These are phyloP conservation scores for Pichia sp. DNA, from an alignment of 1,139 yeast species.

Conservation along the genomic window DNA sequence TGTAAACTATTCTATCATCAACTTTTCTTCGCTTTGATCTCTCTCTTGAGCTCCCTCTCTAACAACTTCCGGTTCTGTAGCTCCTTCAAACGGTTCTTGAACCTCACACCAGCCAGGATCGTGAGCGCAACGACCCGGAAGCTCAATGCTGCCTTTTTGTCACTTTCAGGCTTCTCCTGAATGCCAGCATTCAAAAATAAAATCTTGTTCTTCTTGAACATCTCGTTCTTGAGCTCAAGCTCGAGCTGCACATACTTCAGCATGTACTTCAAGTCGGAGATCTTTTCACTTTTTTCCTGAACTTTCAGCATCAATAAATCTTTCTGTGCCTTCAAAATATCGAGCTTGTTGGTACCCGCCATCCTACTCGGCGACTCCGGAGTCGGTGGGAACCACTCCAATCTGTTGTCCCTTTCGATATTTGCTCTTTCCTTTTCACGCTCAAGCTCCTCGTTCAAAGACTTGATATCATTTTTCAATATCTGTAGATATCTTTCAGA, in stretches of 20 bases:
- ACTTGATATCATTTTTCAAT: slow-evolving; percentile 8
- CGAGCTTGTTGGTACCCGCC: slow-evolving; percentile 1
- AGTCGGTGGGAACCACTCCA: slow-evolving; percentile 23
- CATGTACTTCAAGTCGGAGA: slow-evolving; percentile 50
- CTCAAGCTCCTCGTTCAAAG: slow-evolving; percentile 6
- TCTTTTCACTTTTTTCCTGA: slow-evolving; percentile 29
- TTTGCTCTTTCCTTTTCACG: slow-evolving; percentile 4
- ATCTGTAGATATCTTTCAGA: slow-evolving; percentile 11
- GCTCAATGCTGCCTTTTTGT: slow-evolving; percentile 15
- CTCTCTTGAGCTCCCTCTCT: slow-evolving; percentile 13
- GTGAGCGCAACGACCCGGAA: slow-evolving; percentile 43
- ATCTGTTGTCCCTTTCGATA: neutral
- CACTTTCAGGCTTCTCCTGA: neutral
- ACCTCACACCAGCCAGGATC: slow-evolving; percentile 54
- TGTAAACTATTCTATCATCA: slow-evolving; percentile 3
- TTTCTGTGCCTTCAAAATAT: slow-evolving; percentile 23
- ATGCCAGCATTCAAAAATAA: slow-evolving; percentile 10
- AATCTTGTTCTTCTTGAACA: slow-evolving; percentile 12
- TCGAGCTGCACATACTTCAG: slow-evolving; percentile 46
- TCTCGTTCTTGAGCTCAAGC: slow-evolving; percentile 30
- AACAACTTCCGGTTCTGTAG: slow-evolving; percentile 17
- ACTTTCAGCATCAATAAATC: slow-evolving; percentile 23
- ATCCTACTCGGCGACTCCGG: slow-evolving; percentile 25
- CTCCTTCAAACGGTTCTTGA: slow-evolving; percentile 34
- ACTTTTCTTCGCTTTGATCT: slow-evolving; percentile 9